Conservation (phyloP, 768 basidiomycete genomes). For the Lactarius quietus region DNA sequence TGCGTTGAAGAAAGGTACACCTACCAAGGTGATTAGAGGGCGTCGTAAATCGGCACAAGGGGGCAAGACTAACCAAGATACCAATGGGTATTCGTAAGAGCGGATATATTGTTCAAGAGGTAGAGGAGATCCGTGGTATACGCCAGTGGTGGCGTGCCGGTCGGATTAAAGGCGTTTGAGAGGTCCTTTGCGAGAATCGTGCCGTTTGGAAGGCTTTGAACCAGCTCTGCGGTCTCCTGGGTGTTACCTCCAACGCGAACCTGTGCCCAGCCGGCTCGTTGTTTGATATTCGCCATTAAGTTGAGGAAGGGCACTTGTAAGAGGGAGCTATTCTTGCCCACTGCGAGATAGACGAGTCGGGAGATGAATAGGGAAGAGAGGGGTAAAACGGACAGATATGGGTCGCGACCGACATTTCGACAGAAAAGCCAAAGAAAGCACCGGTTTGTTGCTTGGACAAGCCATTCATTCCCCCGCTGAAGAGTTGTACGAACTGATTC, state of each 20-base stretch:
- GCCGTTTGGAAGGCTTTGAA: slow-evolving; percentile 46
- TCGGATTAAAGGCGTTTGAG: slow-evolving; percentile 42
- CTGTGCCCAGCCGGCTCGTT: slow-evolving; percentile 56
- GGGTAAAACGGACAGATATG: slow-evolving; percentile 48
- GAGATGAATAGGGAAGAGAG: not conserved
- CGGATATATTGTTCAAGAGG: slow-evolving; percentile 56
- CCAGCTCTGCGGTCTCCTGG: slow-evolving; percentile 60
- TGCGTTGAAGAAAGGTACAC: slow-evolving; percentile 66
- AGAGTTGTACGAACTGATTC: slow-evolving; percentile 45
- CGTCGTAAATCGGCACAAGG: not conserved
- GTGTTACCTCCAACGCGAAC: slow-evolving; percentile 81
- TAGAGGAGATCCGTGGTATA: slow-evolving; percentile 66
- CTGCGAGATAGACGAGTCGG: slow-evolving; percentile 32
- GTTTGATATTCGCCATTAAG: slow-evolving; percentile 65
- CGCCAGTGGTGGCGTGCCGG: slow-evolving; percentile 62
- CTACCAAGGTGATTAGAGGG: slow-evolving; percentile 23
- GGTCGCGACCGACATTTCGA: slow-evolving; percentile 70
- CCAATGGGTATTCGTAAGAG: slow-evolving; percentile 61
- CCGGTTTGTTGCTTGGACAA: slow-evolving; percentile 46
- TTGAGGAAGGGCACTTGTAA: slow-evolving; percentile 71
- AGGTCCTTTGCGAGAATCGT: slow-evolving; percentile 49
- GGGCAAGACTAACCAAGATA: slow-evolving; percentile 43
- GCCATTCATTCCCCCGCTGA: slow-evolving; percentile 29
- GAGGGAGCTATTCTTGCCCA: slow-evolving; percentile 53
- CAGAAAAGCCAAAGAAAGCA: slow-evolving; percentile 68